These are phyloP conservation scores for Pulveroboletus ravenelii DNA, from an alignment of 768 basidiomycete genomes.

Conservation along the genomic window DNA sequence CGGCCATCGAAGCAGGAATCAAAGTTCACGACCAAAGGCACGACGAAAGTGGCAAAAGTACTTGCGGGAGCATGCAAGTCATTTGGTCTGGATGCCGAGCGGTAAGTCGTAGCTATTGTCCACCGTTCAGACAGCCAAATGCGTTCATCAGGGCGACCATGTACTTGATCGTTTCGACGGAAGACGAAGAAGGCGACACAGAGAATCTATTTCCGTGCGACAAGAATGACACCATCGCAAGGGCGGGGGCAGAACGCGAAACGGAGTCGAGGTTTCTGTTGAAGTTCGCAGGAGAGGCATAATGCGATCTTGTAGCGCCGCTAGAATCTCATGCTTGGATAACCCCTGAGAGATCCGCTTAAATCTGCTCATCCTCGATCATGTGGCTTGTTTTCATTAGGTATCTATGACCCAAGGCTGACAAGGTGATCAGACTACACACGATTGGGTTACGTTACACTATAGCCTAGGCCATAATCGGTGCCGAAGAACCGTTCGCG, in stretches of 20 bases:
- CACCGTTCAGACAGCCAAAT: neutral
- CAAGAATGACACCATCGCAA: constrained; percentile 20
- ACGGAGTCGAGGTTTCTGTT: constrained; percentile 23
- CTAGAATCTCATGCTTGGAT: neutral
- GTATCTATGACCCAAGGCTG: too few relatives aligned
- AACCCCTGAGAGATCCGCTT: neutral
- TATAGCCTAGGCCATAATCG: too few relatives aligned
- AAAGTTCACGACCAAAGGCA: constrained; percentile 28
- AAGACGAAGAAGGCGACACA: constrained; percentile 22
- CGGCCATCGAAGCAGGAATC: constrained; percentile 27
- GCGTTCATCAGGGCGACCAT: constrained; percentile 16
- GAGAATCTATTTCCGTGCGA: constrained; percentile 31
- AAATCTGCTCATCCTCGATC: neutral
- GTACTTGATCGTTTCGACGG: constrained; percentile 22
- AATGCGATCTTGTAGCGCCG: constrained; percentile 3
- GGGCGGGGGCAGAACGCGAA: constrained; percentile 24
- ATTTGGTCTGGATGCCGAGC: constrained; percentile 19
- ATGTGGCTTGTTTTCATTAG: too few relatives aligned
- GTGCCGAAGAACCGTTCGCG: neutral
- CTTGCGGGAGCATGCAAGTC: constrained; percentile 27
- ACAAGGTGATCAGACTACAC: too few relatives aligned
- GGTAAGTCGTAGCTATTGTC: constrained; percentile 11
- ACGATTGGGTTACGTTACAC: too few relatives aligned
- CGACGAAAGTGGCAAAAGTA: constrained; percentile 30
- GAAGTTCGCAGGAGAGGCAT: constrained; percentile 20